Evolutionary conservation across 768 basidiomycete species (phyloP), one percentile per base, ranked within the genome.

Genomic region (Clitopilus passeckerianus): DNA sequence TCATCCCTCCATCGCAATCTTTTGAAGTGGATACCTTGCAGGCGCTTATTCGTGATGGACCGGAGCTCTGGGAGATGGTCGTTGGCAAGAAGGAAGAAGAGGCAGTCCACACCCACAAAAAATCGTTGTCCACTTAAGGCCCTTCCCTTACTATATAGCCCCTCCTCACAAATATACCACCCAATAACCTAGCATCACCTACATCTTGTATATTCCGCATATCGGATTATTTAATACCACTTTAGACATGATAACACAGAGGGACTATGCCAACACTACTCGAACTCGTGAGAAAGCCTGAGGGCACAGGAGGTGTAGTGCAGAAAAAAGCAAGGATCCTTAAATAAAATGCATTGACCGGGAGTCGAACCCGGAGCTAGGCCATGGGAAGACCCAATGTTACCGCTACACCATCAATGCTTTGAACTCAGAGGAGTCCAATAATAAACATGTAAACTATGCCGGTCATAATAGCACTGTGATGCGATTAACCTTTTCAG

Each of bases 341-440:
- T n/a, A 30, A 54, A 54, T n/a, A 57, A 46, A 41, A 30, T 78
- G 77, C 77, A 77, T 78, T 77, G 74, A 74, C 77, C 77, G 77
- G 76, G 77, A 79, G 74, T 79, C 77, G 77, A 79, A 79, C 77
- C 76, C 77, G 77, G 75, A 74, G 77, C 77, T 77, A 76, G 76
- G 77, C 77, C 77, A 75, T 89, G 87, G 87, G 87, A 89, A 89
- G 86, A 87, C 85, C 84, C 85, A 86, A 89, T 88, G 87, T 89
- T 88, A 88, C 87, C 87, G 82, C 75, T 89, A 88, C 86, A 87
- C 86, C 84, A 88, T 74, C 75, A 76, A 76, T 75, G 75, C 75
- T 30, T 64, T 57, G 37, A 15, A 41, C 37, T 41, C 46, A 50
- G 15, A 46, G 44, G 20, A 5, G 3, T 50, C 7, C 46, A 5